These are phyloP conservation scores for Mycogone perniciosa DNA, from an alignment of 2,329 filamentous ascomycete species.

Conservation along the genomic window DNA sequence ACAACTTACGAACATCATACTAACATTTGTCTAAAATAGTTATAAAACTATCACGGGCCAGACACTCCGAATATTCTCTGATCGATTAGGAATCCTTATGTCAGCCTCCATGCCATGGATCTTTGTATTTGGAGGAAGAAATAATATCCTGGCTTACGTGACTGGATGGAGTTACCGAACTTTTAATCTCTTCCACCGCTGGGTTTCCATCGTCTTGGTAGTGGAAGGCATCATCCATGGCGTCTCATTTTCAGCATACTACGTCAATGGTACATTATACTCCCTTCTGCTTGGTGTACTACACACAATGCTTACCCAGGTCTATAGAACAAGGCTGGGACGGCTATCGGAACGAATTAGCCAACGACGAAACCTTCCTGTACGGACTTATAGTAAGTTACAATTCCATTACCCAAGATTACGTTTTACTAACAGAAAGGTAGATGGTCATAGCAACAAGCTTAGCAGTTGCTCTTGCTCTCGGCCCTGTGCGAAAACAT, in stretches of 20 bases:
- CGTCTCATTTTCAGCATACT: constrained; percentile 16
- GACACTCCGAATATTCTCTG: constrained; percentile 44
- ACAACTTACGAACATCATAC: background rate
- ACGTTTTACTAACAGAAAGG: background rate
- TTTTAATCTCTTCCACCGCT: constrained; percentile 58
- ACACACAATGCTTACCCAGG: background rate
- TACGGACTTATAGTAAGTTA: constrained; percentile 12
- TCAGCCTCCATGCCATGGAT: constrained; percentile 53
- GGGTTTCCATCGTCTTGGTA: constrained; percentile 52
- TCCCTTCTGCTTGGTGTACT: too few species aligned
- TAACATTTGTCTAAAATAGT: constrained; percentile 15
- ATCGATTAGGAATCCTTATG: constrained; percentile 52
- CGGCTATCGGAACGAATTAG: constrained; percentile 5
- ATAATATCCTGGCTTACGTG: constrained; percentile 54
- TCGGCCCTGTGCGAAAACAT: constrained; percentile 9
- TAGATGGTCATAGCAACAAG: constrained; percentile 11
- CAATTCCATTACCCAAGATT: background rate
- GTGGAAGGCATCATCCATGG: constrained; percentile 51
- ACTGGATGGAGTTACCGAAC: constrained; percentile 60
- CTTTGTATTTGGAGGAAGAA: constrained; percentile 56
- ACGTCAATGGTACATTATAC: constrained; percentile 11
- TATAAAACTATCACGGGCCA: constrained; percentile 24
- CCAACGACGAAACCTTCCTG: constrained; percentile 1
- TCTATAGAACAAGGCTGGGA: constrained; percentile 14
- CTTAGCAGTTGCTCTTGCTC: constrained; percentile 4